Evolutionary conservation across 129 eudicot genomes (phyloP).

Genomic region (Flaveria ramosissima): DNA sequence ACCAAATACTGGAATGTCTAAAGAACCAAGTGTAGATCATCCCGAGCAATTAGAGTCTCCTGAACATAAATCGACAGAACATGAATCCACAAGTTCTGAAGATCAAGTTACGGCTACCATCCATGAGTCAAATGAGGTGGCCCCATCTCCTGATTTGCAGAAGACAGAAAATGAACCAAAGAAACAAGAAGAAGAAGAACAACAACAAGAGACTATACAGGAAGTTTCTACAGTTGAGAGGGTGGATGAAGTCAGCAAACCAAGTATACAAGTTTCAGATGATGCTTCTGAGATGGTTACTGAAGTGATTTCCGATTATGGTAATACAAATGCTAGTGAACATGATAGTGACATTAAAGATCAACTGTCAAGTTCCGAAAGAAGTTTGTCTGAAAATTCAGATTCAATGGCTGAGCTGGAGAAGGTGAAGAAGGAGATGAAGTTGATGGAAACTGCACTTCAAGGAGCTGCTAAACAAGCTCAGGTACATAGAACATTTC

Average conservation of each 20-base stretch:
- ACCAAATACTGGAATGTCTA: not conserved
- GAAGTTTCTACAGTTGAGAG: slow-evolving; percentile 37
- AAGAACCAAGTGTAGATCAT: slow-evolving; percentile 37
- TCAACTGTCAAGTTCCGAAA: slow-evolving; percentile 33
- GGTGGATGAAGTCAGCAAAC: slow-evolving; percentile 32
- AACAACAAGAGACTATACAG: slow-evolving; percentile 21
- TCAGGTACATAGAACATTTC: slow-evolving; percentile 46
- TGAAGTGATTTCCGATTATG: slow-evolving; percentile 39
- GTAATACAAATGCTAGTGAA: slow-evolving; percentile 32
- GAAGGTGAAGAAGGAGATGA: slow-evolving; percentile 87
- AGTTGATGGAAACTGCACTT: slow-evolving; percentile 91
- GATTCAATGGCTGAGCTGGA: slow-evolving; percentile 63
- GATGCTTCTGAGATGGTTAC: slow-evolving; percentile 38
- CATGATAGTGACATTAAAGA: slow-evolving; percentile 34
- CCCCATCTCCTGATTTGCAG: slow-evolving; percentile 9
- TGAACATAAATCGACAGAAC: slow-evolving; percentile 28
- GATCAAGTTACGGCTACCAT: slow-evolving; percentile 33
- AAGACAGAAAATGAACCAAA: slow-evolving; percentile 42
- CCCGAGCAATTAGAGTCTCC: slow-evolving; percentile 31
- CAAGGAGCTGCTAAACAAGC: slow-evolving; percentile 94
- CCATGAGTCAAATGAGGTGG: slow-evolving; percentile 21
- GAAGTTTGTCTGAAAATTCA: slow-evolving; percentile 40
- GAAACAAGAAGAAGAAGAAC: slow-evolving; percentile 30
- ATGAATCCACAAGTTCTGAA: slow-evolving; percentile 35
- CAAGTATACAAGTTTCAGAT: slow-evolving; percentile 35